Percentiles rank a stretch among this genome's conserved stretches.
phyloP scores from a whole-genome alignment of 2,329 filamentous ascomycete species.

The Purpureocillium takamizusanense region DNA sequence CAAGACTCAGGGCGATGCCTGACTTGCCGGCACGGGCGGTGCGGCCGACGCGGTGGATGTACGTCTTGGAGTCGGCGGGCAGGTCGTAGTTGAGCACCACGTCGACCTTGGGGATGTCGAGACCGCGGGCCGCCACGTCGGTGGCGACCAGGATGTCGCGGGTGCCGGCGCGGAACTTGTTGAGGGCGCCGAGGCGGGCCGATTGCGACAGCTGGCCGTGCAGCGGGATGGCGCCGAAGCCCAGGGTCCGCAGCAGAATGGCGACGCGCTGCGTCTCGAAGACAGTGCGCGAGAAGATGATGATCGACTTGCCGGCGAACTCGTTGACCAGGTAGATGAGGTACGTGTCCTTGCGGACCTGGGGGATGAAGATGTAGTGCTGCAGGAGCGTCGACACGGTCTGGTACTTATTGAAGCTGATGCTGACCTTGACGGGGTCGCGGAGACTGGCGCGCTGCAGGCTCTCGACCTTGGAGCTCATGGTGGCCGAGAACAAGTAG shows the following conservation, averaged over 20 bases:
- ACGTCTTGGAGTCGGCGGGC: conserved; percentile 78
- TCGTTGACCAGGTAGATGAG: conserved; percentile 82
- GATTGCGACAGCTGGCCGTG: conserved; percentile 90
- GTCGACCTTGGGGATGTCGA: conserved; percentile 89
- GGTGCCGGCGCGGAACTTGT: conserved; percentile 77
- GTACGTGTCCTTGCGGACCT: conserved; percentile 82
- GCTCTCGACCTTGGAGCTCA: conserved; percentile 87
- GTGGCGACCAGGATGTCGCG: conserved; percentile 85
- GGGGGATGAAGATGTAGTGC: conserved; percentile 77
- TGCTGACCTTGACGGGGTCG: conserved; percentile 74
- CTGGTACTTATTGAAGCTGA: conserved; percentile 78
- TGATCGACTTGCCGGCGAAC: conserved; percentile 73
- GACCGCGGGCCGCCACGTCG: conserved; percentile 84
- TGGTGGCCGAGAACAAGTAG: conserved; percentile 88
- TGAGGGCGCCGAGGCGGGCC: conserved; percentile 74
- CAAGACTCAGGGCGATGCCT: conserved; percentile 69
- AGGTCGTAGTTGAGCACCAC: conserved; percentile 81
- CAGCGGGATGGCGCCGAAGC: conserved; percentile 83
- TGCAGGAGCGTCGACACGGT: conserved; percentile 85
- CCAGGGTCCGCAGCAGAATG: conserved; percentile 73
- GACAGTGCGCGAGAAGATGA: conserved; percentile 88
- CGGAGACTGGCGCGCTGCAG: conserved; percentile 81
- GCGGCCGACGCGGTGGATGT: conserved; percentile 81
- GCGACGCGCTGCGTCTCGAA: conserved; percentile 82
- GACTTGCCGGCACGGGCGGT: conserved; percentile 82